Percentiles rank a stretch among this genome's conserved stretches.
phyloP scores from a whole-genome alignment of 768 basidiomycete species.

The Fomitopsis serialis region DNA sequence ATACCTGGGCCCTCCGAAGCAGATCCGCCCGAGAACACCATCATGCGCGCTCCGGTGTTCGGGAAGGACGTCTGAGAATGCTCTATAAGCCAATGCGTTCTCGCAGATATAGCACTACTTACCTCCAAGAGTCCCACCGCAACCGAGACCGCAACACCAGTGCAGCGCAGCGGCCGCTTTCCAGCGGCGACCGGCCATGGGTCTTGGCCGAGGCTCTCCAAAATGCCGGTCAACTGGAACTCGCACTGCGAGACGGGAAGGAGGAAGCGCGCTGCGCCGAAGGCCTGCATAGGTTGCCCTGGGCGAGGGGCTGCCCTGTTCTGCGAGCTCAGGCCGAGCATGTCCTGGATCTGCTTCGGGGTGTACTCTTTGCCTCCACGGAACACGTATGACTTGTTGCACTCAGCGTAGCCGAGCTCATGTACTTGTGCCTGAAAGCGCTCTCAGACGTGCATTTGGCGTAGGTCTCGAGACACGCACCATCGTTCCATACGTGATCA shows the following conservation, averaged over 20 bases:
- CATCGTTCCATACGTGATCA: slow-evolving; percentile 98
- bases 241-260: slow-evolving; percentile 90
- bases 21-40: slow-evolving; percentile 94
- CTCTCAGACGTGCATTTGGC: not conserved
- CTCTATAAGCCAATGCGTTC: not conserved
- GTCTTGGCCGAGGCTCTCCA: slow-evolving; percentile 83
- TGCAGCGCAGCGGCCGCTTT: slow-evolving; percentile 88
- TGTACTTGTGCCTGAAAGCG: slow-evolving; percentile 87
- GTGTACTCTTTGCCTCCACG: slow-evolving; percentile 95
- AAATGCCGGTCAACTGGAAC: slow-evolving; percentile 90
- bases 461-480: slow-evolving; percentile 35
- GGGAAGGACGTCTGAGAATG: slow-evolving; percentile 76
- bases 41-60: slow-evolving; percentile 93
- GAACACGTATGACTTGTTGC: slow-evolving; percentile 98
- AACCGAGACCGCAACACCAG: slow-evolving; percentile 90
- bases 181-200: slow-evolving; percentile 98
- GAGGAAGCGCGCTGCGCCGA: slow-evolving; percentile 87
- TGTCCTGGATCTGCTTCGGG: slow-evolving; percentile 96
- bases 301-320: slow-evolving; percentile 83
- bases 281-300: slow-evolving; percentile 76
- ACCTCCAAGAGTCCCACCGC: slow-evolving; percentile 91
- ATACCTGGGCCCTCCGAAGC: slow-evolving; percentile 95
- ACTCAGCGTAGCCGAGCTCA: slow-evolving; percentile 94
- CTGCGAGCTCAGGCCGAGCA: slow-evolving; percentile 83
- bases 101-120: slow-evolving; percentile 6